Base-by-base conservation (phyloP, 495 filamentous ascomycete species). In the Podospora sp. region DNA sequence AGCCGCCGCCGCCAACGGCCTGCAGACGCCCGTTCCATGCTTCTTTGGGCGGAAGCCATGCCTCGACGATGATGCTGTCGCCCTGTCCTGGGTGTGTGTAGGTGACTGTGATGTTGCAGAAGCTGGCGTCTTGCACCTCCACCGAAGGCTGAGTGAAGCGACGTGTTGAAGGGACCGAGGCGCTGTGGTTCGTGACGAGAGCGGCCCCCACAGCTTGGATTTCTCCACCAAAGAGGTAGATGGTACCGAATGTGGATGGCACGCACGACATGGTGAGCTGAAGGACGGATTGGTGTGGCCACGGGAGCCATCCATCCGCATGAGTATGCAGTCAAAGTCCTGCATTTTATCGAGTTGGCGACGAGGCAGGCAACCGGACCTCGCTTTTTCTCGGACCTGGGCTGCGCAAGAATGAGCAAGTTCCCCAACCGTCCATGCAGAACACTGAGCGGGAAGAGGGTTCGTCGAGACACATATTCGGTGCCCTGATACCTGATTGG, bases 1-100 rank as follows among this genome's bases (percentile, higher is more conserved):
- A 87, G 4, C 81, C 83, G 3, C 75, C 80, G 1, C 85, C 83
- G 16, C 85, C 83, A 18, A 82, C 49, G 21, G 71, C 78, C 55
- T 79, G 72, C n/a, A 84, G 69, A 7, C 79, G 70, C 2, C 69
- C 75, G 58, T 84, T 84, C 82, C 81, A 84, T 9, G 14, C 49
- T 52, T 51, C 56, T 1, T 73, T 59, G 3, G 74, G 46, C 0
- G 82, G 82, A 0, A 85, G 73, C 72, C 76, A 78, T 12, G 80
- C 64, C 25, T 76, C 65, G 16, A 75, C 75, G 26, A 67, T 62
- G 16, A 84, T 67, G 2, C 22, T 65, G 62, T 84, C 79, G 24
- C 75, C 58, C 53, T 74, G 66, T 0, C 80, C 82, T 0, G 79
- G 77, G 65, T 84, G 82, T 0, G 79, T 84, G 70, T 82, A 77